These are phyloP conservation scores for slime mould (Dictyostelium discoideum) DNA, from an alignment of 78 protist species.

Conservation along the genomic window dicty_2.7 NC_007088.5:7866501-7867000, in stretches of 20 bases:
- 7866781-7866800: slow-evolving; percentile 66
- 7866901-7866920: slow-evolving; percentile 82
- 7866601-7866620: slow-evolving; percentile 91
- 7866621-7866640: slow-evolving; percentile 50
- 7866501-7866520: slow-evolving; percentile 92
- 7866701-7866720: slow-evolving; percentile 85
- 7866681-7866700: slow-evolving; percentile 96
- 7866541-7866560: slow-evolving; percentile 26
- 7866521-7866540: slow-evolving; percentile 38
- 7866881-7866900: slow-evolving; percentile 66
- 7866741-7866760: slow-evolving; percentile 42
- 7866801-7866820: slow-evolving; percentile 75
- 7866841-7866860: not conserved
- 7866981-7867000: slow-evolving; percentile 91
- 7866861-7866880: slow-evolving; percentile 65
- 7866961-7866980: slow-evolving; percentile 89
- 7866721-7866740: slow-evolving; percentile 81
- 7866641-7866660: not conserved
- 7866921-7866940: slow-evolving; percentile 94
- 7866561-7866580: slow-evolving; percentile 73
- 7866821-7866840: slow-evolving; percentile 55
- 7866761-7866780: slow-evolving; percentile 22
- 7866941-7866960: slow-evolving; percentile 97
- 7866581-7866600: slow-evolving; percentile 93
- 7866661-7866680: slow-evolving; percentile 18